Conservation (phyloP, 2,329 filamentous ascomycete species). For the Lasiodiplodia hormozganensis region DNA sequence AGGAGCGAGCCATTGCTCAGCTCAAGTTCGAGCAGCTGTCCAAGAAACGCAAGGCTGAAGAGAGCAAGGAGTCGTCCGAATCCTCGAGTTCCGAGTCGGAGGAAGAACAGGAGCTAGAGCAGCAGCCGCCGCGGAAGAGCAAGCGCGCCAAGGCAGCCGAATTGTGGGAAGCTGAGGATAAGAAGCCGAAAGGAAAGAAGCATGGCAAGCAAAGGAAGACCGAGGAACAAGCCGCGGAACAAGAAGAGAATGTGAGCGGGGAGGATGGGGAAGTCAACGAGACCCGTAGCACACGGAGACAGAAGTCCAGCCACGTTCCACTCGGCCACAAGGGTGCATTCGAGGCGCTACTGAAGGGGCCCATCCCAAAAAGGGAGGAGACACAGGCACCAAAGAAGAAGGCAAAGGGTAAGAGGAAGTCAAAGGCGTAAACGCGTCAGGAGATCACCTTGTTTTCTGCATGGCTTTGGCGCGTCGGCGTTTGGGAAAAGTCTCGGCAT, state of each 20-base stretch:
- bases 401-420: conserved; percentile 20
- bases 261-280: background rate
- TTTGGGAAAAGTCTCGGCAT: conserved; percentile 10
- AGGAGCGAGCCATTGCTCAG: conserved; percentile 46
- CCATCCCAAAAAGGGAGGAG: conserved; percentile 26
- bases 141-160: conserved; percentile 28
- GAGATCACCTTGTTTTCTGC: background rate
- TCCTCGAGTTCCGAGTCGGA: conserved; percentile 14
- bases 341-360: conserved; percentile 29
- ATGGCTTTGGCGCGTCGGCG: conserved; percentile 14
- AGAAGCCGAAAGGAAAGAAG: conserved; percentile 19
- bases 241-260: background rate
- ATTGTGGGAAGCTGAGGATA: conserved; percentile 24
- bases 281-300: conserved; percentile 1
- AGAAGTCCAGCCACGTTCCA: conserved; percentile 28
- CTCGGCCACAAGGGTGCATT: conserved; percentile 30
- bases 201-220: background rate
- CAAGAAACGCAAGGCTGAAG: conserved; percentile 41
- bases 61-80: background rate
- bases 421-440: background rate
- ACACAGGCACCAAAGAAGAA: conserved; percentile 15
- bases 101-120: conserved; percentile 31
- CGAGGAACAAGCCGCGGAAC: background rate
- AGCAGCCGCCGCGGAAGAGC: conserved; percentile 27
- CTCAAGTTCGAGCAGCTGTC: conserved; percentile 44